phyloP scores from a whole-genome alignment of 768 basidiomycete genomes.

The Lentinula edodes region DNA sequence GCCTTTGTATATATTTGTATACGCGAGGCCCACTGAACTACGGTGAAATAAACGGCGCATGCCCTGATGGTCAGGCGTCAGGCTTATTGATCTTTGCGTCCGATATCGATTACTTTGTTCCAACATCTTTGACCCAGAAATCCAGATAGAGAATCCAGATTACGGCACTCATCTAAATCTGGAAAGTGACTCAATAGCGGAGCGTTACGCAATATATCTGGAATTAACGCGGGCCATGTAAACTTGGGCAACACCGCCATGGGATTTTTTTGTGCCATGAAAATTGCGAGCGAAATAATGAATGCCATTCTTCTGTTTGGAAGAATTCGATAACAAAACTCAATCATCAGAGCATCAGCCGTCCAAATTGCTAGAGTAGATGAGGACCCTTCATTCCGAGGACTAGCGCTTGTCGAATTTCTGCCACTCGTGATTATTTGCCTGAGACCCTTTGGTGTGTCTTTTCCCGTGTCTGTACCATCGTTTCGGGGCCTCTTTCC shows the following conservation, averaged over 20 bases:
- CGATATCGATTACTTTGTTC: not conserved
- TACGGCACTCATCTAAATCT: not conserved
- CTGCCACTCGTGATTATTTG: too few relatives aligned
- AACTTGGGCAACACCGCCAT: not conserved
- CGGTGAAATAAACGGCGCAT: too few relatives aligned
- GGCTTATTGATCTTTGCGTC: too few relatives aligned
- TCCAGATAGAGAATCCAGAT: not conserved
- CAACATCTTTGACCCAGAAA: not conserved
- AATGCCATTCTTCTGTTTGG: not conserved
- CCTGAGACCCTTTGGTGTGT: too few relatives aligned
- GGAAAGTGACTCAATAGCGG: not conserved
- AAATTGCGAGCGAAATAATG: conserved; percentile 1
- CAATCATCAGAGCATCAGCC: not conserved
- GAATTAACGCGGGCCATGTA: not conserved
- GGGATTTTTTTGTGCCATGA: conserved; percentile 5
- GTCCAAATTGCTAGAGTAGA: too few relatives aligned
- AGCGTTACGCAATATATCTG: not conserved
- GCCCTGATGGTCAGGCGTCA: too few relatives aligned
- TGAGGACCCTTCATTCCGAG: too few relatives aligned
- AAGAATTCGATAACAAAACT: not conserved
- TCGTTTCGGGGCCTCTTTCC: too few relatives aligned
- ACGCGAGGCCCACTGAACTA: not conserved
- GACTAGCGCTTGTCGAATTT: too few relatives aligned
- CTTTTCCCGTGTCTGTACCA: too few relatives aligned
- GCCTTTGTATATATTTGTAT: not conserved